Evolutionary conservation across 192 early-diverging fungal genomes (phyloP).

Genomic region (Backusella liffmaniae): DNA sequence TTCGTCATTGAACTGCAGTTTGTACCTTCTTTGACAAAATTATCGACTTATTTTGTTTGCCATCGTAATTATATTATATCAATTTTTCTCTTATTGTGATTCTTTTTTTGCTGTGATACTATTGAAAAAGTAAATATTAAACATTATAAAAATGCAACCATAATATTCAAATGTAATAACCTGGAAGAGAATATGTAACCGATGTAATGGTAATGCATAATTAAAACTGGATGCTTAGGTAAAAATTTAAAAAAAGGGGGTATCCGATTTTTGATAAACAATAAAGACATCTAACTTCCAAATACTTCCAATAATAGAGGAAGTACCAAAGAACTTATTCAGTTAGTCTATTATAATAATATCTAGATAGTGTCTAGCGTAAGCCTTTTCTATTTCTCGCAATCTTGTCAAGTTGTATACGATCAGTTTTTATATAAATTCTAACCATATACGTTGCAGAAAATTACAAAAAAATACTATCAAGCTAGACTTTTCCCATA

Average conservation of each 20-base stretch:
- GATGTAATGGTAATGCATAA: neutral
- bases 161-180: too few relatives aligned
- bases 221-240: neutral
- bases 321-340: neutral
- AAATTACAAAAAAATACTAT: neutral
- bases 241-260: neutral
- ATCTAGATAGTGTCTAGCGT: neutral
- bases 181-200: too few relatives aligned
- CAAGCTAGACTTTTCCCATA: neutral
- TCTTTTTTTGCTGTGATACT: neutral
- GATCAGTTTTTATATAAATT: neutral
- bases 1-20: neutral
- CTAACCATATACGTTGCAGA: neutral
- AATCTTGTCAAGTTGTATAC: neutral
- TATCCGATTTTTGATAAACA: neutral
- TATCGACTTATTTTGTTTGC: neutral
- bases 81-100: neutral
- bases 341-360: neutral
- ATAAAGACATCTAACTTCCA: neutral
- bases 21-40: slow-evolving; percentile 4
- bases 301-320: neutral
- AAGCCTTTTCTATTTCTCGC: neutral
- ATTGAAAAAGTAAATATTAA: neutral
- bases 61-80: neutral
- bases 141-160: neutral